Percentiles rank a stretch among this genome's conserved stretches.
These are phyloP conservation scores for Vanderwaltozyma verrucispora DNA, from an alignment of 805 yeast genomes.

Conservation along the genomic window DNA sequence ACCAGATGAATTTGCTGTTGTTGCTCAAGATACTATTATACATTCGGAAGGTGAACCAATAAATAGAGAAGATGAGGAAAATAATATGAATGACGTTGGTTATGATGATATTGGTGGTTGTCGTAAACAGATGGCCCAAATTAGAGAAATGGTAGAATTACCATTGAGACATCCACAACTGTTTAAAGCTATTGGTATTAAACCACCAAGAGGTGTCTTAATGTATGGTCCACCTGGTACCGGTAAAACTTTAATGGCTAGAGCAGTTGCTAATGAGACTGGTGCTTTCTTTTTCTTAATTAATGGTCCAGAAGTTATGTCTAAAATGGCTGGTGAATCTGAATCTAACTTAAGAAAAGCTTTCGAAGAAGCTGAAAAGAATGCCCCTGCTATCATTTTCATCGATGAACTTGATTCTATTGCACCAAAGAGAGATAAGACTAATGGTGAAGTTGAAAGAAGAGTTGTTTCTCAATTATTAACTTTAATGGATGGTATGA, in stretches of 20 bases:
- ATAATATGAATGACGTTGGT: conserved; percentile 92
- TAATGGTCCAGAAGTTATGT: conserved; percentile 99
- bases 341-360: conserved; percentile 96
- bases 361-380: conserved; percentile 98
- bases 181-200: conserved; percentile 95
- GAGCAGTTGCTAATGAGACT: conserved; percentile 98
- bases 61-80: conserved; percentile 51
- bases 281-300: conserved; percentile 98
- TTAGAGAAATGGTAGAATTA: conserved; percentile 95
- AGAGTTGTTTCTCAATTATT: conserved; percentile 96
- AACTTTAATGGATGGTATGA: conserved; percentile 99
- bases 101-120: conserved; percentile 99
- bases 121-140: conserved; percentile 99
- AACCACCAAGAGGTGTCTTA: conserved; percentile 96
- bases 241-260: conserved; percentile 98
- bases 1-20: conserved; percentile 95
- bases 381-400: conserved; percentile 94
- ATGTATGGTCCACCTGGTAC: conserved; percentile 99
- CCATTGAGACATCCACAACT: conserved; percentile 98
- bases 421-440: conserved; percentile 99
- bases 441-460: conserved; percentile 99
- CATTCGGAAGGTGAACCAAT: conserved; percentile 99
- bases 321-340: conserved; percentile 99
- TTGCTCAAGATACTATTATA: conserved; percentile 95
- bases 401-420: conserved; percentile 98